A percentile compares a stretch with the other conserved stretches of the same genome.
These are phyloP conservation scores for Solanum sitiens DNA, from an alignment of 257 asterid genomes.

Conservation along the genomic window DNA sequence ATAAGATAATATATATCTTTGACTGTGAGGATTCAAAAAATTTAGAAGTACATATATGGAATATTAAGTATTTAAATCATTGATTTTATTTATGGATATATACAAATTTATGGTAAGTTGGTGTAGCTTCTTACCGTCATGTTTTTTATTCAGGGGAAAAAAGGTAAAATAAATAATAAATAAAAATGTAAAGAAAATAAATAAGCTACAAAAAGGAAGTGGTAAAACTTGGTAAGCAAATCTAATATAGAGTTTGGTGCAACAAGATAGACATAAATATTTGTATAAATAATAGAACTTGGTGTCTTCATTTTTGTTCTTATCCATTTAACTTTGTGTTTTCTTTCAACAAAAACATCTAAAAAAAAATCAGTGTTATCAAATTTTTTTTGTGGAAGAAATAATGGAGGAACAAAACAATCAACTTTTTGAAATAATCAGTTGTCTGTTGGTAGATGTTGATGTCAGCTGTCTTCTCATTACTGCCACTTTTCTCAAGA, in stretches of 20 bases:
- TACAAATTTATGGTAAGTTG: neutral
- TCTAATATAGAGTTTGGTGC: neutral
- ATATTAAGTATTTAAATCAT: too few relatives aligned
- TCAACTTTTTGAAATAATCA: neutral
- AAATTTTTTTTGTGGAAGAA: neutral
- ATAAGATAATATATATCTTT: too few relatives aligned
- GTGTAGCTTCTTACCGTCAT: neutral
- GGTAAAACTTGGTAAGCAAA: neutral
- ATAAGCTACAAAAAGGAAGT: neutral
- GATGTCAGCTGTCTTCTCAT: neutral
- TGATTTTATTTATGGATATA: too few relatives aligned
- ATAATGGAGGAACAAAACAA: too few relatives aligned
- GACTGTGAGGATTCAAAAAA: too few relatives aligned
- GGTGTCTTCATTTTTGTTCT: neutral
- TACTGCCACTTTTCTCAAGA: neutral
- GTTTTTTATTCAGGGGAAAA: too few relatives aligned
- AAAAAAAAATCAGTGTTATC: neutral
- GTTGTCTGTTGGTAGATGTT: neutral
- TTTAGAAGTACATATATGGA: too few relatives aligned
- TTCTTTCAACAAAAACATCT: neutral
- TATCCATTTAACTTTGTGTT: neutral
- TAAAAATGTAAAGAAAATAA: too few relatives aligned
- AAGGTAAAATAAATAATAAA: neutral
- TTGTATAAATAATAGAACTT: neutral
- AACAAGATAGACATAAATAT: neutral